Evolutionary conservation across 2,329 filamentous ascomycete genomes (phyloP).

Genomic region (Colletotrichum sp.): DNA sequence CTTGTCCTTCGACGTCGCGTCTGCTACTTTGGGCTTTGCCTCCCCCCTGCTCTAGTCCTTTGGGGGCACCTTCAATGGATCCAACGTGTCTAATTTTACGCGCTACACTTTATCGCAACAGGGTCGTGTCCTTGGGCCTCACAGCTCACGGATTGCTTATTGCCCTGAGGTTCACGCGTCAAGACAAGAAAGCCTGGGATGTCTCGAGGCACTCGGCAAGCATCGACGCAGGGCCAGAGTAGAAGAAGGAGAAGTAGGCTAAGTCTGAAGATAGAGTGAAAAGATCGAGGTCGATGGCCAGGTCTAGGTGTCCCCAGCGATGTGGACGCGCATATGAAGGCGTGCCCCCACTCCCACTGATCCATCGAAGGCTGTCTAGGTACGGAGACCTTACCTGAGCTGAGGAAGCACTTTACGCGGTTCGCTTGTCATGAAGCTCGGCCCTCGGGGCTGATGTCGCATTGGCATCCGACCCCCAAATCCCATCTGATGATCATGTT

Average conservation of each 20-base stretch:
- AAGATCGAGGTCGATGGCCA: background rate
- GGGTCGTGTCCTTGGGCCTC: background rate
- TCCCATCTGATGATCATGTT: background rate
- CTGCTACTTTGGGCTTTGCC: background rate
- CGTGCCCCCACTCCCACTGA: background rate
- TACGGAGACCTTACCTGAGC: background rate
- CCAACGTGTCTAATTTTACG: background rate
- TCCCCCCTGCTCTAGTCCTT: background rate
- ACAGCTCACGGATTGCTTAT: background rate
- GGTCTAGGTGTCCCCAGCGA: background rate
- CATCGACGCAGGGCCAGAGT: background rate
- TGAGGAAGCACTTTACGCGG: background rate
- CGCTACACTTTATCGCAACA: background rate
- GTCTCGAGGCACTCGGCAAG: background rate
- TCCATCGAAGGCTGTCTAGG: background rate
- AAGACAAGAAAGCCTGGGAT: background rate
- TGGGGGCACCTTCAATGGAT: background rate
- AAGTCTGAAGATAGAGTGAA: background rate
- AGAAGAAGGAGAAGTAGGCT: background rate
- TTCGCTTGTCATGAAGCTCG: background rate
- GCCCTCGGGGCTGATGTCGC: background rate
- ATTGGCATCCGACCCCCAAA: background rate
- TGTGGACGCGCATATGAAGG: slow-evolving; percentile 1
- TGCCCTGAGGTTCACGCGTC: background rate
- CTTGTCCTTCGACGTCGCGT: background rate